Base-by-base conservation (phyloP, 768 basidiomycete genomes). In the Suillus clintonianus region DNA sequence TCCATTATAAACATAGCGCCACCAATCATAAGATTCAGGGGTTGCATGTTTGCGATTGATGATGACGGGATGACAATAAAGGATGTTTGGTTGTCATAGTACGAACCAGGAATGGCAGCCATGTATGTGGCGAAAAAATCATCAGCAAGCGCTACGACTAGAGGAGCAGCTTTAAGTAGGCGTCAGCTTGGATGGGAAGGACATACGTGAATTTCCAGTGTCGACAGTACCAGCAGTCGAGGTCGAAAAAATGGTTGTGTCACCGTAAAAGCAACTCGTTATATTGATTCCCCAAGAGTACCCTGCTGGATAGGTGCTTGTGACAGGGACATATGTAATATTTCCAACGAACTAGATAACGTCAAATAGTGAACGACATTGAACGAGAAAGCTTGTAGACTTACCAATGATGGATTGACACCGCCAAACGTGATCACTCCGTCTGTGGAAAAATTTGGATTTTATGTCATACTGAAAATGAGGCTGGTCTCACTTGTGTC, bases 61-160 rank as follows among this genome's bases (percentile, higher is more conserved):
- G 61, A 53, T 14, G 32, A 37, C 11, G 61, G 61, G 34, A 62
- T 62, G 27, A 58, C 61, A 3, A 62, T 27, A 34, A 56, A 13
- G 11, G 54, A 30, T 22, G 45, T 2, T 11, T 45, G 41, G 36
- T 60, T 48, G 37, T 60, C 42, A 24, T 43, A 27, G 9, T 60
- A 30, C 14, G 45, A 39, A 27, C 59, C 61, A 41, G 61, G 53
- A 22, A 62, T 62, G 24, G 61, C 61, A 55, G 30, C 61, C 51
- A 62, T 41, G 61, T 62, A 62, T 32, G 37, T 41, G 27, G 56
- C 43, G 36, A 60, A 63, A 42, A 47, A 24, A 11, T 47, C 45
- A 47, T 47, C 45, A 24, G 45, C 45, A 24, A 45, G 43, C 22
- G 48, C 64, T 60, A 47, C 45, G 10, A 47, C 45, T 47, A 24